Evolutionary conservation across 345 rosid genomes (phyloP).

Genomic region (Brassica napus): DNA sequence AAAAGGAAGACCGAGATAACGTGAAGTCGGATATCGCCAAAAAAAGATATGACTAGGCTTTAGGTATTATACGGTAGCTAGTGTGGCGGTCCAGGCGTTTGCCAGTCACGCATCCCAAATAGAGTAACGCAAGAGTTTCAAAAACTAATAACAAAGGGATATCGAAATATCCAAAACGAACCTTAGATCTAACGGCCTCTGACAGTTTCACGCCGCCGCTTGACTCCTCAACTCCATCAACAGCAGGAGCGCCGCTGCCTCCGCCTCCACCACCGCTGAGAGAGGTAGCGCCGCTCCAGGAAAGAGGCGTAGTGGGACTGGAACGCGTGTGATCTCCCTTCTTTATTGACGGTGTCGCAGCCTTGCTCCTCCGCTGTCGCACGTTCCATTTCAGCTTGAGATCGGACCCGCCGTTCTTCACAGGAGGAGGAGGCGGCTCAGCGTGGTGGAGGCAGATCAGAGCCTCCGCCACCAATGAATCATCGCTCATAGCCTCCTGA

Average conservation of each 20-base stretch:
- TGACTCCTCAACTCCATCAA: conserved; percentile 70
- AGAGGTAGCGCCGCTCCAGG: conserved; percentile 82
- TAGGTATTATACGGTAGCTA: conserved; percentile 14
- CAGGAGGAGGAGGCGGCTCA: conserved; percentile 21
- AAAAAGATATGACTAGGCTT: background rate
- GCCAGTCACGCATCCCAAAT: background rate
- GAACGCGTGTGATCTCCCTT: conserved; percentile 51
- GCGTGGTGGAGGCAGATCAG: conserved; percentile 56
- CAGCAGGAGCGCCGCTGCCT: conserved; percentile 20
- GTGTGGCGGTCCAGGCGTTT: background rate
- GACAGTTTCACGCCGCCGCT: conserved; percentile 46
- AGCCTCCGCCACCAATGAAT: conserved; percentile 60
- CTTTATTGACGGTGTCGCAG: conserved; percentile 35
- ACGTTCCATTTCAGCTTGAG: conserved; percentile 66
- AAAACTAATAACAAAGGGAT: background rate
- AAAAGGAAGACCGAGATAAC: conserved; percentile 24
- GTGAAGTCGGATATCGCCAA: background rate
- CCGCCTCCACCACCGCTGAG: conserved; percentile 46
- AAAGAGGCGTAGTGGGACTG: conserved; percentile 88
- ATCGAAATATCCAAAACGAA: conserved; percentile 29
- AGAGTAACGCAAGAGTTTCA: conserved; percentile 16
- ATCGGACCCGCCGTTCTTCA: conserved; percentile 25
- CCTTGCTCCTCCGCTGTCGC: conserved; percentile 65
- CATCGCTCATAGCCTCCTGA: conserved; percentile 53
- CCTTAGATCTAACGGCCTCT: conserved; percentile 79